These are phyloP conservation scores for Chytriomyces sp. DNA, from an alignment of 192 early-diverging fungal genomes.

Conservation along the genomic window DNA sequence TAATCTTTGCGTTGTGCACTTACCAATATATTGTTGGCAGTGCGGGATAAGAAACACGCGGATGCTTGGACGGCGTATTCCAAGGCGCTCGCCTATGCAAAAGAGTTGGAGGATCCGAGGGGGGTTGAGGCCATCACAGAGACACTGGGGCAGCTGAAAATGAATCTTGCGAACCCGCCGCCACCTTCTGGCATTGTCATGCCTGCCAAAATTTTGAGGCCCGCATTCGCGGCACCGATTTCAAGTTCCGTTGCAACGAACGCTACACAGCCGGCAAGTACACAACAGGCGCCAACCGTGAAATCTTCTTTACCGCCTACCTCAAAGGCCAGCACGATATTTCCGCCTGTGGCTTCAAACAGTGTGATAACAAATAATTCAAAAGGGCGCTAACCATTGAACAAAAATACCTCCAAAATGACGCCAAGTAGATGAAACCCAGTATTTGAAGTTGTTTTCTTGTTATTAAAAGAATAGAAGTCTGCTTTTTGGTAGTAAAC, in stretches of 20 bases:
- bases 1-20: not conserved
- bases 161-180: not conserved
- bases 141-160: slow-evolving; percentile 14
- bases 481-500: too few relatives aligned
- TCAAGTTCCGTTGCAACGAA: not conserved
- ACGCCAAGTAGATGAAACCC: not conserved
- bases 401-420: too few relatives aligned
- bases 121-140: slow-evolving; percentile 19
- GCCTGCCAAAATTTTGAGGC: not conserved
- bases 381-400: too few relatives aligned
- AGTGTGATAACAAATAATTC: not conserved
- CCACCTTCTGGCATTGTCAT: not conserved
- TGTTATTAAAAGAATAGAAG: not conserved
- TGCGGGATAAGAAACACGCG: not conserved
- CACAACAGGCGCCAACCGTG: not conserved
- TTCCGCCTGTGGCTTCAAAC: not conserved
- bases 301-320: not conserved
- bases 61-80: slow-evolving; percentile 12
- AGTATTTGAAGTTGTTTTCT: not conserved
- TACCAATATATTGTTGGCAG: not conserved
- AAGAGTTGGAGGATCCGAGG: slow-evolving; percentile 10
- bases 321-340: not conserved
- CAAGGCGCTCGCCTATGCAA: slow-evolving; percentile 15
- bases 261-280: not conserved
- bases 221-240: not conserved